These are phyloP conservation scores for Fusarium sp. DNA, from an alignment of 2,329 filamentous ascomycete species.

Conservation along the genomic window DNA sequence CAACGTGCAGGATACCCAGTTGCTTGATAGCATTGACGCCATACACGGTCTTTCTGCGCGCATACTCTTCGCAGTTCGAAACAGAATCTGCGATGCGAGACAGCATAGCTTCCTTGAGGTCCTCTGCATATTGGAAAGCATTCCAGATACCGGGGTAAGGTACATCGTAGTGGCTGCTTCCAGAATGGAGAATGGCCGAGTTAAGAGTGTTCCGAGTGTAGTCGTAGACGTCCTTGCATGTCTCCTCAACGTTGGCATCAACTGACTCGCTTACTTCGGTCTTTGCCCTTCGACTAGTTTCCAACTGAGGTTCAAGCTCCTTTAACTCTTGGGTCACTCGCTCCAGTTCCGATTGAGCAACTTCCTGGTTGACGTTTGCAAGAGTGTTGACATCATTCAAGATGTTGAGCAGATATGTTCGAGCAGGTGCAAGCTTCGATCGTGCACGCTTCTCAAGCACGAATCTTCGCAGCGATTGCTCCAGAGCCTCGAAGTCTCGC, in stretches of 20 bases:
- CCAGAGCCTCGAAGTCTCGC: conserved; percentile 88
- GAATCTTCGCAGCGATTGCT: conserved; percentile 88
- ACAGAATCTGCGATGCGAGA: conserved; percentile 86
- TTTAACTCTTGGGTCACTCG: conserved; percentile 82
- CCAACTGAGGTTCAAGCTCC: conserved; percentile 85
- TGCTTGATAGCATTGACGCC: conserved; percentile 91
- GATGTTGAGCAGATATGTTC: conserved; percentile 94
- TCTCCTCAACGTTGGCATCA: conserved; percentile 83
- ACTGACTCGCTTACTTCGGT: conserved; percentile 83
- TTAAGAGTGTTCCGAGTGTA: conserved; percentile 80
- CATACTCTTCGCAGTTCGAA: conserved; percentile 82
- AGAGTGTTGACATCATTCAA: conserved; percentile 86
- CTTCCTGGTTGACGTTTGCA: conserved; percentile 86
- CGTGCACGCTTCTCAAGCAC: conserved; percentile 95
- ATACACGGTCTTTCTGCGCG: conserved; percentile 77
- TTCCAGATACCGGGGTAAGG: conserved; percentile 86
- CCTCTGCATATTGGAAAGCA: conserved; percentile 92
- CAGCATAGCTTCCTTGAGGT: conserved; percentile 91
- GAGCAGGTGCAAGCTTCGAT: conserved; percentile 94
- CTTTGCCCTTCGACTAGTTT: conserved; percentile 83
- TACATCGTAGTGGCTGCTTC: conserved; percentile 81
- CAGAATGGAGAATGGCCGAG: conserved; percentile 78
- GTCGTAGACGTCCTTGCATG: conserved; percentile 85
- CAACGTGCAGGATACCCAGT: conserved; percentile 86
- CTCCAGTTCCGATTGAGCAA: conserved; percentile 85